Evolutionary conservation across 2,329 filamentous ascomycete genomes (phyloP), one percentile per base, ranked within the genome.

Genomic region (Tricladium varicosporioides): DNA sequence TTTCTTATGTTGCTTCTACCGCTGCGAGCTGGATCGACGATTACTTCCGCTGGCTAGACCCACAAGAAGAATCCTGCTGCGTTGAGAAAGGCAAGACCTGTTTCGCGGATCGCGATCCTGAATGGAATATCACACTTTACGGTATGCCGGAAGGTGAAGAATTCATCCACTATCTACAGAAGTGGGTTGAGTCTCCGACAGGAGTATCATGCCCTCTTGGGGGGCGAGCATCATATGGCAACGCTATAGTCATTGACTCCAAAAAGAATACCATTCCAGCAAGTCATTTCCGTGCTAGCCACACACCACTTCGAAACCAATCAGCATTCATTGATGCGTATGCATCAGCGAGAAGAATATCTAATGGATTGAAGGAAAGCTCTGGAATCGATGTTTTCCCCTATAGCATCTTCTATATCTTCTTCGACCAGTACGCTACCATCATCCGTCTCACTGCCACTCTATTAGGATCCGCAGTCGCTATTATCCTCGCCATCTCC

Each of bases 321-420:
- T 79, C 87, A 9, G 93, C 97, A 71, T 97, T 97, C 65, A 99
- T 99, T 74, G 81, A 85, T 27, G 91, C 94, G 0, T 97, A 97
- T 72, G 85, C 88, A 5, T 85, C 93, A 1, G 94, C 94, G 2
- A 89, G 93, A 15, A 89, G 94, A 59, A 96, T 99, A 61, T 86
- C 93, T 0, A 76, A 85, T 11, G 87, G 89, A 27, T 86, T 99
- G 51, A 87, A 81, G 13, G 74, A 82, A 53, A 79, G 81, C 51
- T 92, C 92, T 4, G 83, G 86, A 5, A 84, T 90, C 18, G 86
- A 94, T 19, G 87, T 99, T 2, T 99, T 99, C 80, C 91, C 94
- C 0, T 99, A 99, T 76, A 95, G 91, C 65, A 87, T 97, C 59
- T 96, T 96, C 72, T 99, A 99, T 77, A 92, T 99, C 71, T 99